phyloP scores from a whole-genome alignment of 2,329 filamentous ascomycete species.

The Cytospora paraplurivora region DNA sequence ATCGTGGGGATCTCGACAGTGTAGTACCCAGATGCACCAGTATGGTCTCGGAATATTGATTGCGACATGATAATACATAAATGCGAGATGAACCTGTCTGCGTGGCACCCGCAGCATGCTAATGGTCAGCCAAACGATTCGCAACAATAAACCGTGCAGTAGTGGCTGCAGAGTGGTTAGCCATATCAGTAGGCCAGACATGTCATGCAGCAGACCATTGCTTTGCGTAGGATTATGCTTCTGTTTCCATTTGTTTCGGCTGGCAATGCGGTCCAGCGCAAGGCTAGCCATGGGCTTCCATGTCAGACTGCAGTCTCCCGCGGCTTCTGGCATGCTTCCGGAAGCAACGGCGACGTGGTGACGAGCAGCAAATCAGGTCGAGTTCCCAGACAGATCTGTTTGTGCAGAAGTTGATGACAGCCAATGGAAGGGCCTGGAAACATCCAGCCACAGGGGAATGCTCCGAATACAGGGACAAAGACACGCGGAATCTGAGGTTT shows the following conservation, averaged over 20 bases:
- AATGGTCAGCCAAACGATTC: conserved; percentile 15
- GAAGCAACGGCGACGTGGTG: conserved; percentile 13
- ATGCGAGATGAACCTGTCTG: conserved; percentile 25
- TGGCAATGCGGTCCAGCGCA: conserved; percentile 14
- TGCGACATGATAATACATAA: conserved; percentile 16
- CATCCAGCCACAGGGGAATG: conserved; percentile 8
- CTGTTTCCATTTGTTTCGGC: conserved; percentile 22
- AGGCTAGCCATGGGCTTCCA: conserved; percentile 21
- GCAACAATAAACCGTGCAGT: conserved; percentile 20
- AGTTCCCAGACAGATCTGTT: conserved; percentile 23
- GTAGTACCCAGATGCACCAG: conserved; percentile 15
- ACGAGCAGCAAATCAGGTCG: conserved; percentile 17
- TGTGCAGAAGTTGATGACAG: conserved; percentile 16
- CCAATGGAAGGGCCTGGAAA: conserved; percentile 8
- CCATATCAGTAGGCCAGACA: conserved; percentile 13
- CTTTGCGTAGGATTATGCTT: conserved; percentile 11
- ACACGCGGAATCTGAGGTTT: conserved; percentile 34
- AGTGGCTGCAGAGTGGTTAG: conserved; percentile 17
- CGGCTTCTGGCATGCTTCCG: conserved; percentile 16
- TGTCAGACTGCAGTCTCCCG: conserved; percentile 26
- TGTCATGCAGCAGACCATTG: conserved; percentile 24
- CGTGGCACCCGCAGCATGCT: conserved; percentile 10
- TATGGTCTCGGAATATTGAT: conserved; percentile 14
- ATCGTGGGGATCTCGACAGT: conserved; percentile 16
- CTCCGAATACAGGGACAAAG: conserved; percentile 23